These are phyloP conservation scores for Talinum fruticosum DNA, from an alignment of 148 eudicot species.

Conservation along the genomic window DNA sequence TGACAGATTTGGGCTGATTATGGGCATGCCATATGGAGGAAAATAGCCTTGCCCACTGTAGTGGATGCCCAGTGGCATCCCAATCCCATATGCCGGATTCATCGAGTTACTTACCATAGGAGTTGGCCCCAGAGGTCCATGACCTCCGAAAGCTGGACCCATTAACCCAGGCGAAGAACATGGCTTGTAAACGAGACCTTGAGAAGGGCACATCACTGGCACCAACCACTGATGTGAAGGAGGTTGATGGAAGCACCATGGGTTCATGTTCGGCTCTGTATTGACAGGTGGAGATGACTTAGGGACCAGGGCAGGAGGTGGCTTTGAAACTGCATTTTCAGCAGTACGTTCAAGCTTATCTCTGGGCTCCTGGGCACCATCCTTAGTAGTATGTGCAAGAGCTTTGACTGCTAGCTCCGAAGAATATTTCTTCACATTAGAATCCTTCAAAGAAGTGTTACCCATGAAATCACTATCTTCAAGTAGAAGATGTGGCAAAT, in stretches of 20 bases:
- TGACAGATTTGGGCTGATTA: slow-evolving; percentile 38
- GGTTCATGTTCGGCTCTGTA: slow-evolving; percentile 39
- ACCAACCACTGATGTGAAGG: slow-evolving; percentile 84
- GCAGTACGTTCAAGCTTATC: slow-evolving; percentile 52
- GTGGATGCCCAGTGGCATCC: slow-evolving; percentile 42
- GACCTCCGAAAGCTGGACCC: slow-evolving; percentile 42
- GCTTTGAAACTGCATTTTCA: slow-evolving; percentile 51
- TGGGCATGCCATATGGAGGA: slow-evolving; percentile 64
- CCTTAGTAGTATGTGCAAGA: slow-evolving; percentile 30
- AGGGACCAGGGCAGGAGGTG: slow-evolving; percentile 13
- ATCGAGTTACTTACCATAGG: slow-evolving; percentile 31
- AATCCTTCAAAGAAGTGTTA: slow-evolving; percentile 40
- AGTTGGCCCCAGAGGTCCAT: slow-evolving; percentile 43
- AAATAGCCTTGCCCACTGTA: slow-evolving; percentile 54
- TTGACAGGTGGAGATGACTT: slow-evolving; percentile 23
- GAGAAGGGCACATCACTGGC: slow-evolving; percentile 89
- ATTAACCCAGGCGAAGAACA: slow-evolving; percentile 57
- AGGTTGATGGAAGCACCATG: slow-evolving; percentile 53
- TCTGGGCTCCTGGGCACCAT: slow-evolving; percentile 36
- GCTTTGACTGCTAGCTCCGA: slow-evolving; percentile 43
- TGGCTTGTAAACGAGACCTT: slow-evolving; percentile 94
- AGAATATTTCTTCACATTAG: slow-evolving; percentile 44
- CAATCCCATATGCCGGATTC: slow-evolving; percentile 48
- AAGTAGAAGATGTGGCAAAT: slow-evolving; percentile 60
- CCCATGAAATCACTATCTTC: slow-evolving; percentile 47